A percentile compares a stretch with the other conserved stretches of the same genome.
Evolutionary conservation across 2,329 filamentous ascomycete genomes (phyloP).

Genomic region (Nemania sp.): DNA sequence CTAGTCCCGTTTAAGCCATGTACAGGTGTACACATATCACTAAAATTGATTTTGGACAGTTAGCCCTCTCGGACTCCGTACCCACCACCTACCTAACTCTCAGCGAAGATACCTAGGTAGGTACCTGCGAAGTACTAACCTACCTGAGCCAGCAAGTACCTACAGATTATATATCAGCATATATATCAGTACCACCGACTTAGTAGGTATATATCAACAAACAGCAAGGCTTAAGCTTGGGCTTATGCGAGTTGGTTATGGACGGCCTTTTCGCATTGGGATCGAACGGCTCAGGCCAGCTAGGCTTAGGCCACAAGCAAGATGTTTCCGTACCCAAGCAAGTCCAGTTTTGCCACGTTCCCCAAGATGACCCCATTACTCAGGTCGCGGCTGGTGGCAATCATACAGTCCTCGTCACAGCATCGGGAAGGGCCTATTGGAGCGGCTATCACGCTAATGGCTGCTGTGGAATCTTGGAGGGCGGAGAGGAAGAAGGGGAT

Average conservation of each 20-base stretch:
- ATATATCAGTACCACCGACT: background rate
- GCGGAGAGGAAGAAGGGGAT: constrained; percentile 32
- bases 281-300: constrained; percentile 75
- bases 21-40: too few relatives aligned
- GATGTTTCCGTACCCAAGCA: constrained; percentile 70
- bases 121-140: too few relatives aligned
- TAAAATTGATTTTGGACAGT: too few relatives aligned
- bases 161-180: too few relatives aligned
- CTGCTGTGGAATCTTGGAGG: constrained; percentile 54
- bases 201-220: background rate
- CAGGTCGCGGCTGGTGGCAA: constrained; percentile 73
- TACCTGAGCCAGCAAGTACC: too few relatives aligned
- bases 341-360: constrained; percentile 57
- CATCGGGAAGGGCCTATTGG: constrained; percentile 63
- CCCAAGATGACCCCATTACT: constrained; percentile 43
- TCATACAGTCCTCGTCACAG: constrained; percentile 76
- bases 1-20: too few relatives aligned
- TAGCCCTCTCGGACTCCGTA: too few relatives aligned
- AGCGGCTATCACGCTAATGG: constrained; percentile 64
- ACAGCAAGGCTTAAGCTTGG: background rate
- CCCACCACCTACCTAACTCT: too few relatives aligned
- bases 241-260: constrained; percentile 42
- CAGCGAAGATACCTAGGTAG: too few relatives aligned
- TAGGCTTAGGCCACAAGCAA: constrained; percentile 72
- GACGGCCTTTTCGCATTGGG: constrained; percentile 69